These are phyloP conservation scores for Leccinum truebloodii DNA, from an alignment of 768 basidiomycete genomes.

Conservation along the genomic window DNA sequence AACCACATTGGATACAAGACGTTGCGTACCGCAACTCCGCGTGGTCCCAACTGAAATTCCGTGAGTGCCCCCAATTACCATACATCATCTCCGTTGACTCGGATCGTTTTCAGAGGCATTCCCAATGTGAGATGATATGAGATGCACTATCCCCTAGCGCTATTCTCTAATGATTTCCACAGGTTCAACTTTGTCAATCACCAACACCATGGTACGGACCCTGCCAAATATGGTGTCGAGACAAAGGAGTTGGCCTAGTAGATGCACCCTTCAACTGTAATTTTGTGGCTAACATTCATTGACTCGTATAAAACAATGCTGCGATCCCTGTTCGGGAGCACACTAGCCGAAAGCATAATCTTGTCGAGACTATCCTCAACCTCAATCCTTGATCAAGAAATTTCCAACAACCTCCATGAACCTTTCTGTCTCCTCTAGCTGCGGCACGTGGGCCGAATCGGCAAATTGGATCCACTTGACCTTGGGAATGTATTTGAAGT, in stretches of 20 bases:
- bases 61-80: slow-evolving; percentile 45
- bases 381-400: slow-evolving; percentile 26
- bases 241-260: slow-evolving; percentile 28
- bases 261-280: slow-evolving; percentile 12
- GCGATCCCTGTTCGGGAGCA: background rate
- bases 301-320: background rate
- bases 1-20: slow-evolving; percentile 84
- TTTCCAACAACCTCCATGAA: slow-evolving; percentile 35
- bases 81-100: slow-evolving; percentile 10
- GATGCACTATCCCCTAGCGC: slow-evolving; percentile 1
- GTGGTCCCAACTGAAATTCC: slow-evolving; percentile 92
- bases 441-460: slow-evolving; percentile 37
- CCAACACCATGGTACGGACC: slow-evolving; percentile 80
- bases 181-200: slow-evolving; percentile 98
- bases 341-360: background rate
- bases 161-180: slow-evolving; percentile 13
- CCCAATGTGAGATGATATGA: slow-evolving; percentile 61
- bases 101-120: slow-evolving; percentile 52
- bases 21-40: slow-evolving; percentile 86
- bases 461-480: slow-evolving; percentile 40
- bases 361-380: background rate
- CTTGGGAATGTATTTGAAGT: slow-evolving; percentile 33
- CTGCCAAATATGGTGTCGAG: slow-evolving; percentile 69
- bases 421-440: slow-evolving; percentile 39
- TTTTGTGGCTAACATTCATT: slow-evolving; percentile 3